phyloP scores from a whole-genome alignment of 352 stramenopile genomes.

The Pythium periplocum region DNA sequence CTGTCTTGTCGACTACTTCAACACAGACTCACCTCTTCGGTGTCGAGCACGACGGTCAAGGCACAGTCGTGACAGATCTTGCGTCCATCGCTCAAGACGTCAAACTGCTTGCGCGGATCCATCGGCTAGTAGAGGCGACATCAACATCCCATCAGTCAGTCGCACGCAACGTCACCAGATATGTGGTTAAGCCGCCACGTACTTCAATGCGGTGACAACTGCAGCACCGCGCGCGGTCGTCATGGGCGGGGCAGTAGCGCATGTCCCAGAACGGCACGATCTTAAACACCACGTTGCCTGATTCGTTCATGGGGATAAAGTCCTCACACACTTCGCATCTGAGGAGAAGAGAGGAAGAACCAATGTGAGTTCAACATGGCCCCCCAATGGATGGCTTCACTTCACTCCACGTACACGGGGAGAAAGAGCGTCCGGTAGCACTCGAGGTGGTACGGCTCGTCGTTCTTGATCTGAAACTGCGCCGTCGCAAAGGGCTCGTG shows the following conservation, averaged over 20 bases:
- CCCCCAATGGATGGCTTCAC: background rate
- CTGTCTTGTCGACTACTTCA: background rate
- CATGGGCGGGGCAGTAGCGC: slow-evolving; percentile 57
- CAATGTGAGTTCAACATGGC: too few species aligned
- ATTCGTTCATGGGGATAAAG: slow-evolving; percentile 43
- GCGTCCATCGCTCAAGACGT: slow-evolving; percentile 49
- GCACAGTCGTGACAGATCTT: slow-evolving; percentile 68
- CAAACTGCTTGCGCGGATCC: slow-evolving; percentile 35
- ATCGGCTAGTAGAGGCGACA: slow-evolving; percentile 16
- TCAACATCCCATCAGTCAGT: background rate
- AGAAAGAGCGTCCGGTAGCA: slow-evolving; percentile 68
- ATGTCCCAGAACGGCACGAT: slow-evolving; percentile 61
- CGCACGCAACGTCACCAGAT: too few species aligned
- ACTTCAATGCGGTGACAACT: slow-evolving; percentile 71
- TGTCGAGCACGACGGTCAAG: slow-evolving; percentile 53
- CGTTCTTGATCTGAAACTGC: slow-evolving; percentile 35
- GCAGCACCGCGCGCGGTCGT: slow-evolving; percentile 59
- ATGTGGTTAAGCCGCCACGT: background rate
- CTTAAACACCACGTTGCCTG: slow-evolving; percentile 53
- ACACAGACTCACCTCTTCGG: slow-evolving; percentile 31
- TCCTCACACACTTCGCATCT: slow-evolving; percentile 65
- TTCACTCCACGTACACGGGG: slow-evolving; percentile 26
- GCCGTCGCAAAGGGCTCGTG: slow-evolving; percentile 21
- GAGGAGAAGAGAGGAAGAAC: background rate
- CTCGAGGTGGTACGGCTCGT: slow-evolving; percentile 57